Evolutionary conservation across 2,329 filamentous ascomycete species (phyloP), one percentile per base, ranked within the genome.

Genomic region (Xylariaceae sp.): DNA sequence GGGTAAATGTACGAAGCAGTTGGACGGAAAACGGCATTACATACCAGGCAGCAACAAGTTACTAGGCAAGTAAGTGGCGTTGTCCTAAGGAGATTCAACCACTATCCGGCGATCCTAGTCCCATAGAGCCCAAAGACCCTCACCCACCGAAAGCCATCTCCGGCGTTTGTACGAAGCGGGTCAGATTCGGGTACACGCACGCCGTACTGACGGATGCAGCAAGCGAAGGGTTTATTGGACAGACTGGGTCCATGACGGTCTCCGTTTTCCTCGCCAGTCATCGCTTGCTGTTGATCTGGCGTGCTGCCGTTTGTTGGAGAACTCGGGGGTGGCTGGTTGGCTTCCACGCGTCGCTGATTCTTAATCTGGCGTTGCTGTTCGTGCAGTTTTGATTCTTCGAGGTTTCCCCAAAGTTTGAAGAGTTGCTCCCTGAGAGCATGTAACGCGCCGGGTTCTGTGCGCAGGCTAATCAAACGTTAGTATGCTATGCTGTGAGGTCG

Each of bases 351-450:
- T 55, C 66, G 67, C 15, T 62, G 68, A 52, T 67, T 68, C 45
- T 56, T 66, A 60, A 58, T 62, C 62, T 56, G 64, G 47, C 51
- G 71, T 64, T 61, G 68, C 55, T 61, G 70, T 64, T 70, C 73
- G 59, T 67, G 71, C 1, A 68, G 67, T 70, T 89, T 90, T 52
- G 77, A 72, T 70, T 96, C 90, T 69, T 92, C 86, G 1, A 97
- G 77, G 62, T 96, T 84, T 1, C 93, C 93, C 92, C 93, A 97
- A 1, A 97, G 78, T 42, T 84, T 76, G 70, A 88, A 93, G 57
- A 97, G 77, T 66, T 82, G 86, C 65, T 95, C 84, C 54, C 84
- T 82, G 3, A 97, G 74, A 5, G 72, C 63, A 2, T 67, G 70
- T 0, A 94, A 75, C 1, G 74, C 68, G 0, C 72, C 55, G 2